These are phyloP conservation scores for Neonothopanus nambi DNA, from an alignment of 1,284 basidiomycete genomes.

Conservation along the genomic window DNA sequence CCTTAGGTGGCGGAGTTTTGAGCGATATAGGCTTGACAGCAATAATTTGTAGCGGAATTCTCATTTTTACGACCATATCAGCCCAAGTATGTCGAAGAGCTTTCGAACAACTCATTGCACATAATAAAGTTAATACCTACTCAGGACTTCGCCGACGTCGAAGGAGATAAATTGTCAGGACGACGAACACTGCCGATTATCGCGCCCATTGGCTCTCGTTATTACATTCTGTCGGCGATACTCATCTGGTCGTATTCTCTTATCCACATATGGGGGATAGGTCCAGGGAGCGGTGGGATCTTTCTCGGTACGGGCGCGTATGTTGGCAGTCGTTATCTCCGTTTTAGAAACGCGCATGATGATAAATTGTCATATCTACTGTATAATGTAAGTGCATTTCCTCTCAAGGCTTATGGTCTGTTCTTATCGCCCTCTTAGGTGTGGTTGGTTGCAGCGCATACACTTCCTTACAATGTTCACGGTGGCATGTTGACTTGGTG, in stretches of 20 bases:
- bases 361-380: constrained; percentile 28
- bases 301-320: constrained; percentile 26
- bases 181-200: constrained; percentile 35
- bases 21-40: constrained; percentile 24
- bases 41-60: constrained; percentile 26
- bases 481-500: neutral
- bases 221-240: constrained; percentile 25
- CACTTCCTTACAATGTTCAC: neutral
- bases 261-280: constrained; percentile 21
- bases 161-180: constrained; percentile 30
- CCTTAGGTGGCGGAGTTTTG: constrained; percentile 6
- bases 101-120: neutral
- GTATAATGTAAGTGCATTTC: constrained; percentile 26
- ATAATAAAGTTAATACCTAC: constrained; percentile 24
- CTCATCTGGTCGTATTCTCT: constrained; percentile 29
- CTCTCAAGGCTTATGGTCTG: too few species aligned
- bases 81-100: neutral
- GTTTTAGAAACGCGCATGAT: constrained; percentile 16
- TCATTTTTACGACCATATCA: constrained; percentile 31
- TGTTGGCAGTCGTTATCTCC: constrained; percentile 28
- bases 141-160: constrained; percentile 37
- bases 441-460: neutral
- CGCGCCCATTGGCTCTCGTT: constrained; percentile 29
- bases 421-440: neutral
- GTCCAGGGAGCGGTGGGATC: constrained; percentile 15